Conservation (phyloP, 1,139 yeast genomes). For the Taiozyma sp. region DNA sequence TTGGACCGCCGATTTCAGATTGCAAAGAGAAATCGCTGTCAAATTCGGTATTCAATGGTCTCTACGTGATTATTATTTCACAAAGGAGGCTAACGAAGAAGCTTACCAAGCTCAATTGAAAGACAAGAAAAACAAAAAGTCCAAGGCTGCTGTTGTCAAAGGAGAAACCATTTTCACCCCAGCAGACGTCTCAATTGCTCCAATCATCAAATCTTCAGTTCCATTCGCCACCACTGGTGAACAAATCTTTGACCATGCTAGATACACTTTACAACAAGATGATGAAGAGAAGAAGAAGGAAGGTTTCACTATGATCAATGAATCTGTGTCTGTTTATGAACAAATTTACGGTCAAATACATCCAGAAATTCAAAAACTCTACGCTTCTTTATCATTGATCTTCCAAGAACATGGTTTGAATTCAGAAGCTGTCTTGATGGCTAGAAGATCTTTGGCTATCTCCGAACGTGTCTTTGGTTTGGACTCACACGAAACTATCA, state of each 20-base stretch:
- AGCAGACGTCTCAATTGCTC: constrained; percentile 69
- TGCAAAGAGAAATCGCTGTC: constrained; percentile 69
- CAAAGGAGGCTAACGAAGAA: constrained; percentile 40
- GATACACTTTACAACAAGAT: constrained; percentile 37
- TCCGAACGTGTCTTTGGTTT: constrained; percentile 79
- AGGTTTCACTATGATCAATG: constrained; percentile 57
- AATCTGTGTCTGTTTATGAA: constrained; percentile 70
- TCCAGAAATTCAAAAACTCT: constrained; percentile 72
- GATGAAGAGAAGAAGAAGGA: constrained; percentile 39
- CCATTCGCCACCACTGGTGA: constrained; percentile 67
- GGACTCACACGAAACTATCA: constrained; percentile 73
- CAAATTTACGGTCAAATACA: constrained; percentile 83
- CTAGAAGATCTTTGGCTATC: constrained; percentile 68
- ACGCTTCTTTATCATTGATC: constrained; percentile 58
- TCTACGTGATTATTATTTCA: constrained; percentile 33
- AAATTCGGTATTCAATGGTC: constrained; percentile 89
- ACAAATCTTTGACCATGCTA: constrained; percentile 73
- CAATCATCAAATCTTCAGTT: constrained; percentile 67
- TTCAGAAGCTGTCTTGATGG: constrained; percentile 59
- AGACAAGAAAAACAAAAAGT: constrained; percentile 35
- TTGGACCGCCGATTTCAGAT: constrained; percentile 44
- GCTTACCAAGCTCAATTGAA: constrained; percentile 22
- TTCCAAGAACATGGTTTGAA: constrained; percentile 58
- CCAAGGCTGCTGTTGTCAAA: constrained; percentile 24
- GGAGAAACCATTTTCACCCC: constrained; percentile 39